A percentile compares a stretch with the other conserved stretches of the same genome.
Evolutionary conservation across 176 grass and related monocot genomes (phyloP).

Genomic region (Oryza meridionalis): DNA sequence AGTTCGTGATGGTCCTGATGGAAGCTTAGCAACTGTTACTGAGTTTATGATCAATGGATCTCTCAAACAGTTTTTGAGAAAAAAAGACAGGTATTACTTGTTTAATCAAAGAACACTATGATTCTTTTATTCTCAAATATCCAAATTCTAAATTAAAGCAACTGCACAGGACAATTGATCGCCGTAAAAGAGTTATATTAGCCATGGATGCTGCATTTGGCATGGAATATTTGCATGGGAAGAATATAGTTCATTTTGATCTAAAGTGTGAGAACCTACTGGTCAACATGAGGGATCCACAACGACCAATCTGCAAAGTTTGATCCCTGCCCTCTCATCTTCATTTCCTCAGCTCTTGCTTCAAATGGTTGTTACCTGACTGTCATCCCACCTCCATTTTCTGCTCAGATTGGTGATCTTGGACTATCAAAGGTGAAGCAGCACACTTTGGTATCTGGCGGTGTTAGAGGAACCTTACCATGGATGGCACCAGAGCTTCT

Average conservation of each 20-base stretch:
- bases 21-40: slow-evolving; percentile 90
- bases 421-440: slow-evolving; percentile 99
- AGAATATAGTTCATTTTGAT: slow-evolving; percentile 99
- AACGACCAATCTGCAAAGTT: slow-evolving; percentile 95
- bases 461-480: slow-evolving; percentile 96
- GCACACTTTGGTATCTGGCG: slow-evolving; percentile 95
- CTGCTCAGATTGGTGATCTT: slow-evolving; percentile 87
- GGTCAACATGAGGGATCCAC: slow-evolving; percentile 96
- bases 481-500: slow-evolving; percentile 99
- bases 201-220: slow-evolving; percentile 98
- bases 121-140: slow-evolving; percentile 27
- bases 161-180: slow-evolving; percentile 84
- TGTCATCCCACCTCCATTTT: slow-evolving; percentile 27
- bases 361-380: slow-evolving; percentile 3
- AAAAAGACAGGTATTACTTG: slow-evolving; percentile 82
- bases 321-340: background rate
- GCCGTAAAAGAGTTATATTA: slow-evolving; percentile 93
- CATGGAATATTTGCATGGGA: slow-evolving; percentile 98
- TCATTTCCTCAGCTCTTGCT: background rate
- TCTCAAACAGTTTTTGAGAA: slow-evolving; percentile 94
- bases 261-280: slow-evolving; percentile 96
- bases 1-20: slow-evolving; percentile 93
- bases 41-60: slow-evolving; percentile 99
- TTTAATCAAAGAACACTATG: slow-evolving; percentile 25
- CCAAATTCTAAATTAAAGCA: slow-evolving; percentile 29